These are phyloP conservation scores for Blastobotrys robertii DNA, from an alignment of 805 yeast genomes.

Conservation along the genomic window DNA sequence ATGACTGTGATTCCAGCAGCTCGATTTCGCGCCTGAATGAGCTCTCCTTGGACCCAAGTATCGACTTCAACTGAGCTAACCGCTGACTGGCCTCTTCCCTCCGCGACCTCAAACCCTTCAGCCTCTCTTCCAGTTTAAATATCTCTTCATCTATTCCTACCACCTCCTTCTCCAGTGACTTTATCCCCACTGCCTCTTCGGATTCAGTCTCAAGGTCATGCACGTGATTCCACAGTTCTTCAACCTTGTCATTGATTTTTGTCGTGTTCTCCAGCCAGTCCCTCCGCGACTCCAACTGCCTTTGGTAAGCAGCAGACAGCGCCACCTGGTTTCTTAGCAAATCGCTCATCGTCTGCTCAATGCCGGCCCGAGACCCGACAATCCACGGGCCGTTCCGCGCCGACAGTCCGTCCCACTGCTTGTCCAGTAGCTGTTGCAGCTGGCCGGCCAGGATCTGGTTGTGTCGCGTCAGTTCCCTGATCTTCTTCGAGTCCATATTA, in stretches of 20 bases:
- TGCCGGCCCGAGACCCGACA: constrained; percentile 10
- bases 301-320: constrained; percentile 7
- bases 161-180: constrained; percentile 7
- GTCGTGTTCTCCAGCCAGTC: constrained; percentile 7
- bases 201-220: constrained; percentile 1
- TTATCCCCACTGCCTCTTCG: constrained; percentile 5
- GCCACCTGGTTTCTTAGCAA: constrained; percentile 8
- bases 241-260: constrained; percentile 2
- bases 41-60: constrained; percentile 6
- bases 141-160: constrained; percentile 13
- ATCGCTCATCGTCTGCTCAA: constrained; percentile 10
- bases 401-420: constrained; percentile 15
- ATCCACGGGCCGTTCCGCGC: constrained; percentile 7
- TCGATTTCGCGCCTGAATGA: constrained; percentile 8
- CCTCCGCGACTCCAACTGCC: constrained; percentile 1
- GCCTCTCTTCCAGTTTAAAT: constrained; percentile 9
- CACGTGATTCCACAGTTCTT: constrained; percentile 1
- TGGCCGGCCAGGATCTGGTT: constrained; percentile 4
- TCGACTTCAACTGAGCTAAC: constrained; percentile 4
- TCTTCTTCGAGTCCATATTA: constrained; percentile 1
- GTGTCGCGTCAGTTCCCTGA: constrained; percentile 4
- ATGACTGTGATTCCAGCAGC: not conserved
- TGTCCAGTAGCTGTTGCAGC: constrained; percentile 13
- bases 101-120: constrained; percentile 7
- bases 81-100: constrained; percentile 5